phyloP scores from a whole-genome alignment of 768 basidiomycete genomes.

The Ramaria sp. region DNA sequence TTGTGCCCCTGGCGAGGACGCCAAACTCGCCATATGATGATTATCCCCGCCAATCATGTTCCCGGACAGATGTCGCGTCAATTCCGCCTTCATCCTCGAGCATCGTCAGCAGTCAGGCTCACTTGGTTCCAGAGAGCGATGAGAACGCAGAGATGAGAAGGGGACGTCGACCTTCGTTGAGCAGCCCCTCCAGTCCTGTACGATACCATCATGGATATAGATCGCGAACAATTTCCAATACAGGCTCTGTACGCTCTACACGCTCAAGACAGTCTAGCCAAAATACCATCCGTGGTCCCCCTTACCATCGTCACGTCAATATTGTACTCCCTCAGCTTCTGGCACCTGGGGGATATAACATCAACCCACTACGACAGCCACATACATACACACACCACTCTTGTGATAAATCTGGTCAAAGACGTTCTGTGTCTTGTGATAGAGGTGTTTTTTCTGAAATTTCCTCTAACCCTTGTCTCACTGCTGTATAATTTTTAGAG shows the following conservation, averaged over 20 bases:
- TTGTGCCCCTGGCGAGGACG: conserved; percentile 21
- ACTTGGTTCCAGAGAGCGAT: not conserved
- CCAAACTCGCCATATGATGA: conserved; percentile 20
- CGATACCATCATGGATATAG: not conserved
- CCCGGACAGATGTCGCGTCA: conserved; percentile 12
- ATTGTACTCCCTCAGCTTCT: conserved; percentile 62
- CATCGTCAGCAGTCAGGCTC: conserved; percentile 1
- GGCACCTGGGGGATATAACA: conserved; percentile 26
- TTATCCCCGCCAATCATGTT: conserved; percentile 12
- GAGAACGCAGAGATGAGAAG: not conserved
- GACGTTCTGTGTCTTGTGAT: not conserved
- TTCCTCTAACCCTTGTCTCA: too few species aligned
- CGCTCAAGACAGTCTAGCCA: conserved; percentile 9
- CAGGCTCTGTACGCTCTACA: conserved; percentile 9
- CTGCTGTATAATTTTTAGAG: not conserved
- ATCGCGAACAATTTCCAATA: not conserved
- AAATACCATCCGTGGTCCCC: conserved; percentile 36
- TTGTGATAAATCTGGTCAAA: not conserved
- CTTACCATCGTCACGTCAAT: conserved; percentile 52
- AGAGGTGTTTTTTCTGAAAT: not conserved
- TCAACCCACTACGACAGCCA: not conserved
- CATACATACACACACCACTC: not conserved
- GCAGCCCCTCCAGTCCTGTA: not conserved
- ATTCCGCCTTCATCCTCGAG: not conserved
- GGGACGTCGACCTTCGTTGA: not conserved